A percentile compares a stretch with the other conserved stretches of the same genome.
These are phyloP conservation scores for Scalesia atractyloides DNA, from an alignment of 129 eudicot species.

Conservation along the genomic window DNA sequence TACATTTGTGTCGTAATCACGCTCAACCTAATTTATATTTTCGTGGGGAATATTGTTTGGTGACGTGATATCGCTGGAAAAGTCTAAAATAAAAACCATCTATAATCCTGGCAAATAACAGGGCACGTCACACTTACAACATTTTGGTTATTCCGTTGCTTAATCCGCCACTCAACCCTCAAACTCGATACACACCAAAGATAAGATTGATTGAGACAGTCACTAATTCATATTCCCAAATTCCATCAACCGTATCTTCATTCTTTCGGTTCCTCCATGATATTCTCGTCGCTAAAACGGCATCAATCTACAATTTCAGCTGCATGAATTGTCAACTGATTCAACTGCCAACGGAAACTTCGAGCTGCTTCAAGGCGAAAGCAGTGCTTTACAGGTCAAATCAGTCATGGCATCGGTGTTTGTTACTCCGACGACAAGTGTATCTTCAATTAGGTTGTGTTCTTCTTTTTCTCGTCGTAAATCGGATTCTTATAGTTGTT, in stretches of 20 bases:
- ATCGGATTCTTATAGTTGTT: not conserved
- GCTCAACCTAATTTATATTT: no score
- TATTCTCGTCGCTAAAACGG: constrained; percentile 7
- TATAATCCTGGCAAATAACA: constrained; percentile 16
- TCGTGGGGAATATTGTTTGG: not conserved
- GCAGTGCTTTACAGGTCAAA: constrained; percentile 31
- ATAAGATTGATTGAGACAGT: constrained; percentile 11
- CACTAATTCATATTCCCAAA: constrained; percentile 11
- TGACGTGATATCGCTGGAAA: constrained; percentile 12
- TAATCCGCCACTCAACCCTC: constrained; percentile 22
- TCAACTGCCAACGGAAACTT: constrained; percentile 11
- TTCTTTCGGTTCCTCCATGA: constrained; percentile 27
- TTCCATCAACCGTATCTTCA: not conserved
- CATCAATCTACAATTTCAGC: constrained; percentile 24
- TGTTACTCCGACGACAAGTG: constrained; percentile 36
- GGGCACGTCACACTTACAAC: constrained; percentile 12
- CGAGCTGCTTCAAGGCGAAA: constrained; percentile 37
- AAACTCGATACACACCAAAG: constrained; percentile 10
- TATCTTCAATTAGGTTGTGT: constrained; percentile 35
- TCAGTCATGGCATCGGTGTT: constrained; percentile 47
- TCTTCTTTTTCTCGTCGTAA: constrained; percentile 27
- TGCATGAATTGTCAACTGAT: constrained; percentile 58
- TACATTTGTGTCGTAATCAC: no score
- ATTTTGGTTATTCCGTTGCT: constrained; percentile 10
- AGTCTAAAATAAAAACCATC: not conserved